These are phyloP conservation scores for Rhodosporidiobolus odoratus DNA, from an alignment of 768 basidiomycete species.

Conservation along the genomic window DNA sequence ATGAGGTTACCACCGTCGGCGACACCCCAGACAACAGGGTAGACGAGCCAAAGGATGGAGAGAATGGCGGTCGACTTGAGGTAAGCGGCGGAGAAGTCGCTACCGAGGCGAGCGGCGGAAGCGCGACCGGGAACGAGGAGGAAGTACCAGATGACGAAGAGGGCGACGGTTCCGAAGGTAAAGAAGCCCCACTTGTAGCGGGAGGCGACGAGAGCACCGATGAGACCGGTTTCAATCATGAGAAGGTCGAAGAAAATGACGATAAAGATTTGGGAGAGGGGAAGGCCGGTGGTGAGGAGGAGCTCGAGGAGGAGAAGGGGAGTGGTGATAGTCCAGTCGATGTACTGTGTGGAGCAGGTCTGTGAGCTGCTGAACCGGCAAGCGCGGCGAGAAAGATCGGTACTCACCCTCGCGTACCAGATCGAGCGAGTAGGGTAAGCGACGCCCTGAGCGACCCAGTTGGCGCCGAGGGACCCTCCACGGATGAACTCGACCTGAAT, in stretches of 20 bases:
- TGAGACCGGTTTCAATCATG: conserved; percentile 52
- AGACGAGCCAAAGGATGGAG: conserved; percentile 57
- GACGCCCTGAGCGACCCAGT: conserved; percentile 37
- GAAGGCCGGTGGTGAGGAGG: conserved; percentile 52
- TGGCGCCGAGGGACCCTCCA: conserved; percentile 33
- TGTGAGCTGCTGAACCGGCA: too few species aligned
- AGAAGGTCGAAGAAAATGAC: conserved; percentile 46
- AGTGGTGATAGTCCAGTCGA: conserved; percentile 51
- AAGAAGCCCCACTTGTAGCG: conserved; percentile 57
- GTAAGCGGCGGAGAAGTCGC: conserved; percentile 39
- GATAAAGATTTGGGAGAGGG: conserved; percentile 54
- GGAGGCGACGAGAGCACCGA: conserved; percentile 55
- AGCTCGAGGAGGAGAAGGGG: conserved; percentile 54
- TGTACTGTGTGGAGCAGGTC: too few species aligned
- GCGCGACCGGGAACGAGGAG: conserved; percentile 40
- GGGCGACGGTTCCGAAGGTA: conserved; percentile 51
- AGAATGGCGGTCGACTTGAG: conserved; percentile 51
- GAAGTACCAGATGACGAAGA: conserved; percentile 55
- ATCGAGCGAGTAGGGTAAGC: conserved; percentile 43
- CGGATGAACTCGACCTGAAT: conserved; percentile 51
- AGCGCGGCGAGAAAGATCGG: too few species aligned
- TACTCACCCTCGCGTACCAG: conserved; percentile 53
- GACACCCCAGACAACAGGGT: conserved; percentile 59
- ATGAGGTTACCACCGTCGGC: conserved; percentile 54
- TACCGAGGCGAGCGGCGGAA: conserved; percentile 43